Evolutionary conservation across 2,329 filamentous ascomycete species (phyloP).

Genomic region (Pseudogymnoascus verrucosus): DNA sequence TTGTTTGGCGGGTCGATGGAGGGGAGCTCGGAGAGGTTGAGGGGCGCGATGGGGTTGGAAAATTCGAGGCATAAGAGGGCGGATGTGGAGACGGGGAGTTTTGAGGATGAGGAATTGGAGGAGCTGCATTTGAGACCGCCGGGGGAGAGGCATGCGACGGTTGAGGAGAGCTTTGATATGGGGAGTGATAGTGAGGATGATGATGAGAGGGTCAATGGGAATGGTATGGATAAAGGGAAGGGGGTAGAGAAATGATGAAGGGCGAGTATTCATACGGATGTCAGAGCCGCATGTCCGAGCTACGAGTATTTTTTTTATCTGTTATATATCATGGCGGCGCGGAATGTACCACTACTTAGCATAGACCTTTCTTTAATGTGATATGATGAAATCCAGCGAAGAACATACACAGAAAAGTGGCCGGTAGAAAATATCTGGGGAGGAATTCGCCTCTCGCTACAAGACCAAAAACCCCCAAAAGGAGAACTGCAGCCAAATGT

Average conservation of each 20-base stretch:
- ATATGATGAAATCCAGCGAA: not conserved
- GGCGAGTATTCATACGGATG: constrained; percentile 13
- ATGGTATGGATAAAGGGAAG: constrained; percentile 17
- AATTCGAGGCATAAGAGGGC: constrained; percentile 39
- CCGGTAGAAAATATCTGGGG: too few relatives aligned
- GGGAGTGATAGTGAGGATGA: constrained; percentile 51
- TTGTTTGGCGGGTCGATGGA: constrained; percentile 24
- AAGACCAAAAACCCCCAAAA: too few relatives aligned
- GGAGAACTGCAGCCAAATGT: too few relatives aligned
- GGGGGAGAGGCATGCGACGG: constrained; percentile 27
- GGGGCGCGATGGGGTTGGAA: constrained; percentile 34
- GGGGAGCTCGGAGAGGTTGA: constrained; percentile 21
- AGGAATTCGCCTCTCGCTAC: too few relatives aligned
- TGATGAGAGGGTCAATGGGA: constrained; percentile 22
- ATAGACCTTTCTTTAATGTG: constrained; percentile 7
- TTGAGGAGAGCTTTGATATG: constrained; percentile 43
- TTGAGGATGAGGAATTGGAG: constrained; percentile 58
- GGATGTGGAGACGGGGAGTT: constrained; percentile 56
- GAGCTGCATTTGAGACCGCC: constrained; percentile 41
- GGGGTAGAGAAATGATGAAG: constrained; percentile 14
- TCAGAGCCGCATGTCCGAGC: constrained; percentile 9
- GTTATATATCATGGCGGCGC: constrained; percentile 1
- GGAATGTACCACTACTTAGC: constrained; percentile 6
- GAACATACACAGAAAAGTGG: too few relatives aligned
- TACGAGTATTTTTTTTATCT: not conserved